Conservation (phyloP, 768 basidiomycete species). For the Roridomyces roridus region DNA sequence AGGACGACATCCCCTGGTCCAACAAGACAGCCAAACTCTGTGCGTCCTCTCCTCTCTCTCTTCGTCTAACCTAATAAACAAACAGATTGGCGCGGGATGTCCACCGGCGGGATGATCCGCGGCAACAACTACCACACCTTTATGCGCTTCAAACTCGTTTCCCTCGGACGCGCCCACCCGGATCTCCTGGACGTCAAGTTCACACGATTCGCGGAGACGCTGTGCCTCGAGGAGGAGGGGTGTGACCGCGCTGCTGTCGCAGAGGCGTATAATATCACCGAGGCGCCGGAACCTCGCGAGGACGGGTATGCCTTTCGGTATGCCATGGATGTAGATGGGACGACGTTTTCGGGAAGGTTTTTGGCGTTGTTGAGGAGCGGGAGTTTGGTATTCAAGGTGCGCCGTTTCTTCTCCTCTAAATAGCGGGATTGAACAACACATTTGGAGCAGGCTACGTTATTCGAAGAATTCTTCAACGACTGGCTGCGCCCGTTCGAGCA, state of each 20-base stretch:
- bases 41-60: too few species aligned
- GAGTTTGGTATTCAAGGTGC: neutral
- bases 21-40: too few species aligned
- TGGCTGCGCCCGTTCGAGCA: neutral
- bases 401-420: too few species aligned
- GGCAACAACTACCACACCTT: slow-evolving; percentile 3
- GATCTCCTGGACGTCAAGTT: neutral
- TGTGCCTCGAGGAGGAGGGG: neutral
- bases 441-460: neutral
- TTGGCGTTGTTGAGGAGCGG: neutral
- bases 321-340: neutral
- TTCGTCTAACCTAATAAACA: neutral
- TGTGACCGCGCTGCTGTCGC: neutral
- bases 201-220: neutral
- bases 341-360: too few species aligned
- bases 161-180: neutral
- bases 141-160: neutral
- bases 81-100: slow-evolving; percentile 5
- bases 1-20: too few species aligned
- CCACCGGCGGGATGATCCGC: neutral
- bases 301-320: neutral
- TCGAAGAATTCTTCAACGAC: neutral
- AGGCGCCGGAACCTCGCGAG: neutral
- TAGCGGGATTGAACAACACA: too few species aligned
- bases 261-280: neutral